Evolutionary conservation across 2,329 filamentous ascomycete genomes (phyloP), one percentile per base, ranked within the genome.

Genomic region (Xylariomycetidae sp.): DNA sequence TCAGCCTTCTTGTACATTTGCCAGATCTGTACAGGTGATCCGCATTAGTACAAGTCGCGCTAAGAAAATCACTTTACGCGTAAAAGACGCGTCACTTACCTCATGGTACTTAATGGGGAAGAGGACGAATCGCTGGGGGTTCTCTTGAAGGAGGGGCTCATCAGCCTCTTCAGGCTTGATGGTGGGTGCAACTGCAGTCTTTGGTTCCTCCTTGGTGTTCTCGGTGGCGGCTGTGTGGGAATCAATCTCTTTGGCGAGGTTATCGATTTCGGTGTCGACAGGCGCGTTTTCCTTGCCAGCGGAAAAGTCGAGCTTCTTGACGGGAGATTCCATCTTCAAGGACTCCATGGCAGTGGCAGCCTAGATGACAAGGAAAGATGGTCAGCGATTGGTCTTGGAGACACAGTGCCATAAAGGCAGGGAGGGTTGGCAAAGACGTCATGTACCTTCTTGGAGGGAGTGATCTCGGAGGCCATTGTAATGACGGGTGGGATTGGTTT

Each of bases 1-100:
- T 98, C 90, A 49, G 89, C 89, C 73, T 97, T 97, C 81, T 98
- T 98, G 80, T 98, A 98, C 90, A 97, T 97, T 67, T 97, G 90
- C 92, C 92, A 98, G 66, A 96, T 94, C 89, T 96, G 53, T 60
- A 46, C 41, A 33, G 31, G 40, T 42, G 32, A 43, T 41, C 36
- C 42, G 36, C 37, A 59, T 75, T 58, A 73, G 66, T 53, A 16
- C 13, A 41, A 32, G 38, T 40, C 42, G 42, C 53, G 49, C 50
- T n/a, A 34, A 7, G 20, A 41, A 41, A 42, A n/a, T 53, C 73
- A 82, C 73, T 84, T 74, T 73, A 87, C 82, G 81, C 84, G 84
- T 82, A 50, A 64, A 58, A 30, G 48, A 62, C 63, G 64, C 64
- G 67, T 67, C 49, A 76, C 87, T 66, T 69, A 96, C 90, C 83